phyloP scores from a whole-genome alignment of 2,329 filamentous ascomycete genomes.

The Diaporthe caulivora region DNA sequence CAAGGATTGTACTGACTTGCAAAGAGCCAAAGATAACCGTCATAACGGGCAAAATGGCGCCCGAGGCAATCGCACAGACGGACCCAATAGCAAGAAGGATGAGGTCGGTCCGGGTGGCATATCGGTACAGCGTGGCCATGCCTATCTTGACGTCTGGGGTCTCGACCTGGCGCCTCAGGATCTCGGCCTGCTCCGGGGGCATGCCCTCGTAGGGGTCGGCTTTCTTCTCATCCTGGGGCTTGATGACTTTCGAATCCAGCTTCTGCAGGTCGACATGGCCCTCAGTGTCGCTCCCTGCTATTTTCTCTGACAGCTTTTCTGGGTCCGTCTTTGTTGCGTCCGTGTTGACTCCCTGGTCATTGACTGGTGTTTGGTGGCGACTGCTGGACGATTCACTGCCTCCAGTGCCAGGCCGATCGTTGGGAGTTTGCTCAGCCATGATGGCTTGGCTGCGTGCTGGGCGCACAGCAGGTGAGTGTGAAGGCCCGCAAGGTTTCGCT shows the following conservation, averaged over 20 bases:
- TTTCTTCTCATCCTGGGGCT: constrained; percentile 55
- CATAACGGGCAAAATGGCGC: constrained; percentile 83
- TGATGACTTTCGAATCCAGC: constrained; percentile 57
- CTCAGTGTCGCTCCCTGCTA: constrained; percentile 15
- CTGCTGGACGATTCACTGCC: neutral
- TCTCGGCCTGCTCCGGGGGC: constrained; percentile 72
- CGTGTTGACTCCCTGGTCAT: constrained; percentile 9
- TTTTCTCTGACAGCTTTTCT: neutral
- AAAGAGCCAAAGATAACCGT: constrained; percentile 85
- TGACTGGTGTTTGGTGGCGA: neutral
- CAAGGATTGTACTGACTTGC: constrained; percentile 56
- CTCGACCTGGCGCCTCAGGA: constrained; percentile 77
- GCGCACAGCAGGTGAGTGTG: constrained; percentile 8
- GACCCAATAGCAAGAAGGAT: constrained; percentile 72
- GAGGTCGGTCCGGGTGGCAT: constrained; percentile 75
- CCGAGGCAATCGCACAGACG: constrained; percentile 77
- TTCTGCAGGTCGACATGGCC: constrained; percentile 49
- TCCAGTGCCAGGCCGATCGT: neutral
- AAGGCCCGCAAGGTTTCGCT: neutral
- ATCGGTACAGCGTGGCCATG: constrained; percentile 76
- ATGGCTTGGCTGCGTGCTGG: constrained; percentile 20
- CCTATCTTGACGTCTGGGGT: constrained; percentile 74
- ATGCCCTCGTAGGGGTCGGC: constrained; percentile 72
- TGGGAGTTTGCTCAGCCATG: constrained; percentile 32
- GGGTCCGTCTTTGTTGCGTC: neutral